A percentile compares a stretch with the other conserved stretches of the same genome.
Conservation (phyloP, 805 yeast genomes). For the Nakazawaea ishiwadae region DNA sequence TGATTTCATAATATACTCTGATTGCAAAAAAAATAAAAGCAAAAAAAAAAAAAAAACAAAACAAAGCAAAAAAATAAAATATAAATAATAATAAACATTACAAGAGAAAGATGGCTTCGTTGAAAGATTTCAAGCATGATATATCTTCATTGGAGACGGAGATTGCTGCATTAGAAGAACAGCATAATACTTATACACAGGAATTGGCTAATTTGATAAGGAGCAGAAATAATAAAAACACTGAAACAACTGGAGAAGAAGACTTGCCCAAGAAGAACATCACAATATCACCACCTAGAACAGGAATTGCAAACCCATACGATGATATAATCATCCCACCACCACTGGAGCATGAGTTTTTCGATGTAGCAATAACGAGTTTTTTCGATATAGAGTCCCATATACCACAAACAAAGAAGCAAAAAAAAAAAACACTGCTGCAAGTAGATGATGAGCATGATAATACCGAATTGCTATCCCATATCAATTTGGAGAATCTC, state of each 20-base stretch:
- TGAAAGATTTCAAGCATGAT: conserved; percentile 7
- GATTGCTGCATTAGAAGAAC: conserved; percentile 6
- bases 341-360: conserved; percentile 23
- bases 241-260: not conserved
- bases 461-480: conserved; percentile 21
- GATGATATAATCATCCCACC: conserved; percentile 15
- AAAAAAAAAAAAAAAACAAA: too few species aligned
- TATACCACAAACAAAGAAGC: conserved; percentile 10
- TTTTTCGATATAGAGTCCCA: conserved; percentile 14
- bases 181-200: not conserved
- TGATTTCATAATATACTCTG: too few species aligned
- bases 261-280: not conserved
- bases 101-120: conserved; percentile 1
- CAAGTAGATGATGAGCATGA: not conserved
- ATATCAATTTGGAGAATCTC: conserved; percentile 40
- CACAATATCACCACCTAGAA: conserved; percentile 5
- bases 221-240: not conserved
- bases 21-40: too few species aligned
- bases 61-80: too few species aligned
- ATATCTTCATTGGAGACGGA: conserved; percentile 11
- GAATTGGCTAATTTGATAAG: not conserved
- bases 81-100: not conserved
- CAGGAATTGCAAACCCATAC: not conserved
- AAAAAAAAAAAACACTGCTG: not conserved
- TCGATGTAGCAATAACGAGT: conserved; percentile 23